phyloP scores from a whole-genome alignment of 140 eudicot genomes.

The Stevia rebaudiana region DNA sequence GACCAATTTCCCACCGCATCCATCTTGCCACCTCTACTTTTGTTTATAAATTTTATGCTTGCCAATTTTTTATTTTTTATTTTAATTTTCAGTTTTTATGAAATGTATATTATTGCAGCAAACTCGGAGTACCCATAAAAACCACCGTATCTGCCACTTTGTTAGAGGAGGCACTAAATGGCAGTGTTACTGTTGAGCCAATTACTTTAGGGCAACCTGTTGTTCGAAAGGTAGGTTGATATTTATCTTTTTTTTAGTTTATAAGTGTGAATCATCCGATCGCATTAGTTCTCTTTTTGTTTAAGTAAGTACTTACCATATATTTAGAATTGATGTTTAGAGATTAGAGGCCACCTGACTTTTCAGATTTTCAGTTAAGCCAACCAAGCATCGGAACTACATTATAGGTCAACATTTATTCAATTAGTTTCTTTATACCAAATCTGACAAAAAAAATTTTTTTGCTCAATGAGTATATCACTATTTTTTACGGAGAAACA shows the following conservation, averaged over 20 bases:
- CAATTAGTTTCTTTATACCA: not conserved
- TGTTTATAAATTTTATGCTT: not conserved
- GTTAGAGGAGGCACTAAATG: constrained; percentile 91
- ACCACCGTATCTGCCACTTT: constrained; percentile 93
- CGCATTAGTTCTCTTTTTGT: not conserved
- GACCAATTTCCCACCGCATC: not conserved
- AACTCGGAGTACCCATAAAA: constrained; percentile 95
- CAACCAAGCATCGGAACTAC: not conserved
- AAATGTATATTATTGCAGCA: constrained; percentile 41
- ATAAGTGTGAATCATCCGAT: not conserved
- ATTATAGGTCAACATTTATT: not conserved
- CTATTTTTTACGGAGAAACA: not conserved
- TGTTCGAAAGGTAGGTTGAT: constrained; percentile 56
- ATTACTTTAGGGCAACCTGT: constrained; percentile 71
- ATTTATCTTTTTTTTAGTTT: not conserved
- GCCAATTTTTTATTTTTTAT: not conserved
- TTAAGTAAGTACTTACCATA: not conserved
- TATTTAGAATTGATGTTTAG: not conserved
- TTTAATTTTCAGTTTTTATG: constrained; percentile 15
- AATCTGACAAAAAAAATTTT: not conserved
- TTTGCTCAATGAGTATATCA: not conserved
- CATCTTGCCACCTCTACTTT: constrained; percentile 12
- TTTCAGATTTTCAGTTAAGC: not conserved
- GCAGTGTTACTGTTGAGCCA: constrained; percentile 52
- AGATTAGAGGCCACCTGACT: not conserved